Conservation (phyloP, 2,329 filamentous ascomycete genomes). For the Colletotrichum gloeosporioides region DNA sequence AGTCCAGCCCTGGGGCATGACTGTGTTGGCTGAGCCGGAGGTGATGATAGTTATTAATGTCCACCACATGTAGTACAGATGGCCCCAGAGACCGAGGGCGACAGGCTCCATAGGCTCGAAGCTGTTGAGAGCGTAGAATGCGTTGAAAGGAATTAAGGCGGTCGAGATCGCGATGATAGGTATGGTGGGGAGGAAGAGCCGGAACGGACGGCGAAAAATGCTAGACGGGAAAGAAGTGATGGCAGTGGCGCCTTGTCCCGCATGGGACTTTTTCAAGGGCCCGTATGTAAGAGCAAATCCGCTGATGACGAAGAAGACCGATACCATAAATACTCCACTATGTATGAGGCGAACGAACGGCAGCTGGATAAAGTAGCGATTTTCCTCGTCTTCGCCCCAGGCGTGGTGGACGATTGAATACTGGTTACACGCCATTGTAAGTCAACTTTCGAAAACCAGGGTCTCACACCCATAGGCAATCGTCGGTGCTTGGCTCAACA, state of each 20-base stretch:
- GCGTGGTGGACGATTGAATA: neutral
- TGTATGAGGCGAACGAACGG: slow-evolving; percentile 49
- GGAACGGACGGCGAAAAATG: slow-evolving; percentile 50
- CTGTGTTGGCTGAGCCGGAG: neutral
- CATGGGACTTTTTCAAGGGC: slow-evolving; percentile 45
- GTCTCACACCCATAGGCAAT: neutral
- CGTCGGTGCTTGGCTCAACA: neutral
- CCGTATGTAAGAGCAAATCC: slow-evolving; percentile 54
- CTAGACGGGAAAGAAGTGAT: slow-evolving; percentile 48
- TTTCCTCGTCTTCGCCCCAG: neutral
- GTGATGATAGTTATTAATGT: neutral
- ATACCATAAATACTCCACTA: slow-evolving; percentile 52
- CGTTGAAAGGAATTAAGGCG: neutral
- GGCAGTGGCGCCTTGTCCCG: slow-evolving; percentile 39
- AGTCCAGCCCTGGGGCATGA: neutral
- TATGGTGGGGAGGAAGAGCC: slow-evolving; percentile 49
- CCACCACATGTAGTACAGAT: neutral
- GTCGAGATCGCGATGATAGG: neutral
- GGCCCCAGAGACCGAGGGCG: neutral
- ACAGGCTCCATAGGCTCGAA: neutral
- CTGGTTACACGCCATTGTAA: neutral
- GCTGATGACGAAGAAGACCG: slow-evolving; percentile 58
- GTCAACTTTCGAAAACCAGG: neutral
- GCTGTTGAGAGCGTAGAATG: neutral
- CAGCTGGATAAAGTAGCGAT: slow-evolving; percentile 34